Conservation (phyloP, 2,329 filamentous ascomycete genomes). For the Nemania diffusa region DNA sequence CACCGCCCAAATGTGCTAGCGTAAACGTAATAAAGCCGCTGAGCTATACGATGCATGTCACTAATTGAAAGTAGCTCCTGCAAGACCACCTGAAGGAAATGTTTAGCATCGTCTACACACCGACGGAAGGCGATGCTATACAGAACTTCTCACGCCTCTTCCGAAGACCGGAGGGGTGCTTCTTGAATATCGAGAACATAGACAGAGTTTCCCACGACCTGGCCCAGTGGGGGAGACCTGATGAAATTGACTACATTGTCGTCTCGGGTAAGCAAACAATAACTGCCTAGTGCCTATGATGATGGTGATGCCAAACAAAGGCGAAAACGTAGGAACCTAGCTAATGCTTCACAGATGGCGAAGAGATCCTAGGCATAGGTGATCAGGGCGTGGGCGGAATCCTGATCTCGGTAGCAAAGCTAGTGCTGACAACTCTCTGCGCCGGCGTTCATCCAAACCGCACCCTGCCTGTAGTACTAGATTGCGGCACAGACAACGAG, state of each 20-base stretch:
- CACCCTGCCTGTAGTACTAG: constrained; percentile 82
- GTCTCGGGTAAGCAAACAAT: constrained; percentile 70
- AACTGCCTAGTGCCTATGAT: background rate
- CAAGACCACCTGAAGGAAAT: constrained; percentile 85
- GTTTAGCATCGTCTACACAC: constrained; percentile 91
- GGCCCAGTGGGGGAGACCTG: constrained; percentile 72
- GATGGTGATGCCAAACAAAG: background rate
- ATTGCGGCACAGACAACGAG: constrained; percentile 87
- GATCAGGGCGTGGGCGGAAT: constrained; percentile 89
- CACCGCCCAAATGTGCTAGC: background rate
- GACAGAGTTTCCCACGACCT: constrained; percentile 74
- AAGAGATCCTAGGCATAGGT: constrained; percentile 86
- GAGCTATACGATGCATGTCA: background rate
- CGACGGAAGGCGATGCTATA: constrained; percentile 89
- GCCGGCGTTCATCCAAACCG: constrained; percentile 86
- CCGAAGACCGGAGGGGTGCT: constrained; percentile 81
- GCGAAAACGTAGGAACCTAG: background rate
- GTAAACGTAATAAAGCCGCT: background rate
- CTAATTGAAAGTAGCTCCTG: constrained; percentile 64
- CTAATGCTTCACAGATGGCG: constrained; percentile 57
- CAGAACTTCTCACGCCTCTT: constrained; percentile 84
- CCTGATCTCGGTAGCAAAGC: constrained; percentile 84
- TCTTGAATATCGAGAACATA: constrained; percentile 76
- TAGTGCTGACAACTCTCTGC: constrained; percentile 84
- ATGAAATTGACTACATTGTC: constrained; percentile 89